These are phyloP conservation scores for Dendrocalamus latiflorus DNA, from an alignment of 202 grass and related monocot species.

Conservation along the genomic window DNA sequence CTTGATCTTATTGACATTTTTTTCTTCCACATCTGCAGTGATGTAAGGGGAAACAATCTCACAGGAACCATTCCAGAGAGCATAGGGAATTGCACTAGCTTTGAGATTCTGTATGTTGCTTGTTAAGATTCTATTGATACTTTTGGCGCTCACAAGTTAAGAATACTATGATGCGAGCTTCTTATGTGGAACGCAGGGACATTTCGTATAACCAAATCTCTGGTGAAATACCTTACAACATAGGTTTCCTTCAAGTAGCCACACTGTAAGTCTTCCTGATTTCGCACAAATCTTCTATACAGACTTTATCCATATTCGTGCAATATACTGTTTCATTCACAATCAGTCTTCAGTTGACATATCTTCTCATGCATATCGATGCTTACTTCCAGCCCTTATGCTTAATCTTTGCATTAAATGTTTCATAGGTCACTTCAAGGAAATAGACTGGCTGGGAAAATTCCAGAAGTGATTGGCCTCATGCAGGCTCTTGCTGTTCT, in stretches of 20 bases:
- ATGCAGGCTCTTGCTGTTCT: conserved; percentile 99
- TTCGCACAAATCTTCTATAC: neutral
- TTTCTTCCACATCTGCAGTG: conserved; percentile 47
- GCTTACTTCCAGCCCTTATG: neutral
- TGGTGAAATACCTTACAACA: conserved; percentile 97
- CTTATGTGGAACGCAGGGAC: conserved; percentile 50
- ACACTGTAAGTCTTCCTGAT: conserved; percentile 61
- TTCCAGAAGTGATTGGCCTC: conserved; percentile 98
- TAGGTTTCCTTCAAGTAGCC: conserved; percentile 98
- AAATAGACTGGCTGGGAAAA: conserved; percentile 79
- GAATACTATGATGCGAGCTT: neutral
- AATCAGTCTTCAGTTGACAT: neutral
- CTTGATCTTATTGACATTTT: neutral
- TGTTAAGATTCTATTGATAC: neutral
- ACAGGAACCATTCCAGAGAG: conserved; percentile 84
- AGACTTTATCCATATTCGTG: neutral
- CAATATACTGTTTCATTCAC: neutral
- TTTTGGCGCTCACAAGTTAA: neutral
- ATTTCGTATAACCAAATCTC: conserved; percentile 97
- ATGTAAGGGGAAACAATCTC: conserved; percentile 95
- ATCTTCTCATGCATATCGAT: neutral
- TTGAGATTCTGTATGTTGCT: conserved; percentile 84
- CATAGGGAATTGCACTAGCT: conserved; percentile 96
- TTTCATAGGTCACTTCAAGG: conserved; percentile 87
- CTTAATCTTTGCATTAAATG: too few species aligned